Conservation (phyloP, 2,329 filamentous ascomycete species). For the Nakataea oryzae region DNA sequence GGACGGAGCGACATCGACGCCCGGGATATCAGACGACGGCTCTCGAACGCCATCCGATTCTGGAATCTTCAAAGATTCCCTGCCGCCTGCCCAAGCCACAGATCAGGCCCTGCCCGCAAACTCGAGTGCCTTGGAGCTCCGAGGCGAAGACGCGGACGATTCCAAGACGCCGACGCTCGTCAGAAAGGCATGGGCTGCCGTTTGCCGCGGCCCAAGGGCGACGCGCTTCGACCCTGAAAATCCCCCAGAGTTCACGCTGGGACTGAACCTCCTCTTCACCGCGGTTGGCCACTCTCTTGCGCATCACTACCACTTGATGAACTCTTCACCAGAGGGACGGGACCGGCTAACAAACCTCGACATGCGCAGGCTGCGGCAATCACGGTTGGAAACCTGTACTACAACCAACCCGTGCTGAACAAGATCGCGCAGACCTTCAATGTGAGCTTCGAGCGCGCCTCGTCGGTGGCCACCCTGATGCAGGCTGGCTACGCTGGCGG, state of each 20-base stretch:
- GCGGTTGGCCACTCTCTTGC: constrained; percentile 31
- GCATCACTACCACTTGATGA: background rate
- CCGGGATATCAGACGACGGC: background rate
- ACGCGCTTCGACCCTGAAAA: constrained; percentile 58
- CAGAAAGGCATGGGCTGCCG: background rate
- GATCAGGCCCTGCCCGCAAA: no score
- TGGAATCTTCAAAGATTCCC: background rate
- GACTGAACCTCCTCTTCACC: constrained; percentile 60
- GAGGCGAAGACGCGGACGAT: background rate
- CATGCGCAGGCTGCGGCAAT: constrained; percentile 41
- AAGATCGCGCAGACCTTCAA: constrained; percentile 61
- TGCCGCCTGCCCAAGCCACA: no score
- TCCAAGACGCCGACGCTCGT: background rate
- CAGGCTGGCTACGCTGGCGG: constrained; percentile 73
- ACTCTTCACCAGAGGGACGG: no score
- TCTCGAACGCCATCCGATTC: background rate
- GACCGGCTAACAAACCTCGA: background rate
- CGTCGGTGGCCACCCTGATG: constrained; percentile 60
- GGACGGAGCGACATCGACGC: background rate
- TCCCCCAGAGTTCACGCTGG: constrained; percentile 58
- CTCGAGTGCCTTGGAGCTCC: no score
- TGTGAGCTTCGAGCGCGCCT: constrained; percentile 58
- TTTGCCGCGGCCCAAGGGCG: constrained; percentile 33
- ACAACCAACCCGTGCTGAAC: constrained; percentile 71
- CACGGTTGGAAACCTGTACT: constrained; percentile 69